Base-by-base conservation (phyloP, 345 rosid genomes). In the Citrus cavaleriei region DNA sequence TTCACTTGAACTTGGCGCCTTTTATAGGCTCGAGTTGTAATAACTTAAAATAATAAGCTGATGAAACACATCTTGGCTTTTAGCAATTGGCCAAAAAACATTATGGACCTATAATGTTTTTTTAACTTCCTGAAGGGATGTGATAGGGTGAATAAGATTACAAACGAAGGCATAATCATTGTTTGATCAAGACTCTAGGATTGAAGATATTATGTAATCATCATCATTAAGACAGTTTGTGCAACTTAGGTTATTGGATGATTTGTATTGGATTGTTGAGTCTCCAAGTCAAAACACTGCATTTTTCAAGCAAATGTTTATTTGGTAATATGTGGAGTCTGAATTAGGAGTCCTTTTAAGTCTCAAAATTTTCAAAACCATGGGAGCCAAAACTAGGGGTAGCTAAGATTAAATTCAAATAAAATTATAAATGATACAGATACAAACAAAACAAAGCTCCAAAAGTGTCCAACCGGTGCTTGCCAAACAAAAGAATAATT, bases 341-440 rank as follows among this genome's bases (percentile, higher is more conserved):
- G 75, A 22, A 22, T 32, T 32, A 72, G 65, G 16, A 27, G 59
- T 74, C 18, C 24, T 40, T 40, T 34, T 42, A 10, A 37, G 21
- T 14, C n/a, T 40, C 67, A 27, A 62, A 32, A 3, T 40, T 61
- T 74, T 42, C 64, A 62, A 74, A 61, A 62, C 77, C 77, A 42
- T 40, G 59, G 59, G 59, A 21, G 59, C 58, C 69, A 4, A 74
- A 74, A 62, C 77, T 12, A 64, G 55, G 37, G 77, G 57, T 35
- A 30, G 14, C 37, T 38, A 58, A 34, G 6, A 46, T 58, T 34
- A 30, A 27, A 57, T 32, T 35, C 7, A 3, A 30, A 38, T 51
- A 37, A 24, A 13, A 3, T 16, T 16, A 5, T 18, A 28, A 27
- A 27, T 16, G 28, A 7, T 13, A 28, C 4, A 16, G 14, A 59